Evolutionary conservation across 331 rosid species (phyloP).

Genomic region (Acacia concinna): DNA sequence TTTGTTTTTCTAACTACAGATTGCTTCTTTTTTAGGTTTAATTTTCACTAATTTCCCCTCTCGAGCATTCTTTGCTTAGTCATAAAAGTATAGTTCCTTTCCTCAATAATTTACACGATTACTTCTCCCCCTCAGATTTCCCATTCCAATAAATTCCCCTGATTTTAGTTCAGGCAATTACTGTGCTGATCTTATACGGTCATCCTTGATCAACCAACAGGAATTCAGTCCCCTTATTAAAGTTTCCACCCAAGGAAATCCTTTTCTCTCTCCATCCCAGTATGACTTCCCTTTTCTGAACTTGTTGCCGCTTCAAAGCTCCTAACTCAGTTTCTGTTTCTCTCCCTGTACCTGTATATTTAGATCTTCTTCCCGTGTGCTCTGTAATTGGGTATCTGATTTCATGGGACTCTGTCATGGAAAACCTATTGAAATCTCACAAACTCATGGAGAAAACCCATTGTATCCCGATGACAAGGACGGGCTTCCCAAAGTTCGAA

Average conservation of each 20-base stretch:
- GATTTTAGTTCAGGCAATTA: constrained; percentile 25
- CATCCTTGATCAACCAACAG: constrained; percentile 17
- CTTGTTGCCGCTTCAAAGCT: constrained; percentile 26
- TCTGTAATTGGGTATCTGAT: constrained; percentile 35
- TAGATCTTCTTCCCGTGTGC: constrained; percentile 9
- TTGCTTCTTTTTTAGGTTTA: constrained; percentile 41
- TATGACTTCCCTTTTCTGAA: constrained; percentile 9
- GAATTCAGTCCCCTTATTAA: neutral
- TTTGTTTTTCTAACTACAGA: constrained; percentile 33
- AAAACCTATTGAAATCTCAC: constrained; percentile 65
- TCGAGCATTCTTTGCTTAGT: constrained; percentile 33
- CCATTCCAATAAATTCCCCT: constrained; percentile 24
- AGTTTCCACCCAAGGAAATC: constrained; percentile 17
- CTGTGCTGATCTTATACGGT: constrained; percentile 31
- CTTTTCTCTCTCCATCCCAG: constrained; percentile 1
- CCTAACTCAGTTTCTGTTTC: constrained; percentile 17
- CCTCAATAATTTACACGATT: constrained; percentile 30
- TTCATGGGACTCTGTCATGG: constrained; percentile 97
- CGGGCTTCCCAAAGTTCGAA: constrained; percentile 38
- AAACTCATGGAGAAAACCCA: constrained; percentile 34
- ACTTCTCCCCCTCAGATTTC: constrained; percentile 30
- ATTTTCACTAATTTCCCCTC: constrained; percentile 29
- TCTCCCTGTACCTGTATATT: neutral
- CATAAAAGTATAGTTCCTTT: constrained; percentile 40
- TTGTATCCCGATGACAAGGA: constrained; percentile 40